Percentiles rank a stretch among this genome's conserved stretches.
Evolutionary conservation across 2,329 filamentous ascomycete genomes (phyloP).

Genomic region (Aspergillus persii): DNA sequence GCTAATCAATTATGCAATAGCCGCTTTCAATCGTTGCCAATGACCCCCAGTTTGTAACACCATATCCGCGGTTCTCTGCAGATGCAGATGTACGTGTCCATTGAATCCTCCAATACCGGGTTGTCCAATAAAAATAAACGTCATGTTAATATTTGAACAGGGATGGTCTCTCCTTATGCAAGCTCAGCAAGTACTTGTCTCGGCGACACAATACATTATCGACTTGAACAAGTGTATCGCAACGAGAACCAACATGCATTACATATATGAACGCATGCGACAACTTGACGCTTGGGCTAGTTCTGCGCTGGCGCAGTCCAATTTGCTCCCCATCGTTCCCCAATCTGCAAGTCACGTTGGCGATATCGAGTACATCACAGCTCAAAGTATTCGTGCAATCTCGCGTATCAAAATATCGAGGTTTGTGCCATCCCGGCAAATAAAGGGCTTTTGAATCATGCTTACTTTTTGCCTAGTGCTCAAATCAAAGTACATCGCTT

Average conservation of each 20-base stretch:
- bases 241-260: constrained; percentile 35
- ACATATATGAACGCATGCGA: constrained; percentile 43
- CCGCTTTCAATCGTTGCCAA: constrained; percentile 43
- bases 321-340: constrained; percentile 27
- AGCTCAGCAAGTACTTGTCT: constrained; percentile 43
- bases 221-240: constrained; percentile 41
- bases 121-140: background rate
- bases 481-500: constrained; percentile 49
- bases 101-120: background rate
- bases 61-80: constrained; percentile 39
- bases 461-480: constrained; percentile 30
- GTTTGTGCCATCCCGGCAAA: constrained; percentile 20
- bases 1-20: constrained; percentile 26
- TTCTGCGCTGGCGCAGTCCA: constrained; percentile 35
- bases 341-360: constrained; percentile 25
- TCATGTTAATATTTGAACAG: constrained; percentile 18
- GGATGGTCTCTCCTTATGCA: constrained; percentile 45
- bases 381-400: constrained; percentile 41
- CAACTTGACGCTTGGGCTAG: constrained; percentile 41
- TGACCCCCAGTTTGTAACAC: constrained; percentile 44
- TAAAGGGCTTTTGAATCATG: background rate
- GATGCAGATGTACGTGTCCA: constrained; percentile 38
- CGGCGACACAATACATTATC: constrained; percentile 41
- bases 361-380: constrained; percentile 36
- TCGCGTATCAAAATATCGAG: constrained; percentile 46